These are phyloP conservation scores for Lithohypha guttulata DNA, from an alignment of 2,329 filamentous ascomycete species.

Conservation along the genomic window DNA sequence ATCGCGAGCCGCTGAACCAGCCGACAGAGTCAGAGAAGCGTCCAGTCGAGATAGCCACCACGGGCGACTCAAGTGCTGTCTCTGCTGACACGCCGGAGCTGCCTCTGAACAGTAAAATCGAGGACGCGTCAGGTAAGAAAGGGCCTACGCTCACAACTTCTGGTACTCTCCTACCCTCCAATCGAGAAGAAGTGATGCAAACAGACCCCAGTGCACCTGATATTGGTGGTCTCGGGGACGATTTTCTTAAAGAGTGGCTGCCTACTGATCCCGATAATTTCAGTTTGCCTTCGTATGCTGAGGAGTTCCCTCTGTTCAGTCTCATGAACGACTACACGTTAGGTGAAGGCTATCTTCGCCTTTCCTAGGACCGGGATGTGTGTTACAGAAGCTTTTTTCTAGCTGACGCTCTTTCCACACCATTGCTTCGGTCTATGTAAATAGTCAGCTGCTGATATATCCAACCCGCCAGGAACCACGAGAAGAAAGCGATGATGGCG, in stretches of 20 bases:
- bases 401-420: too few species aligned
- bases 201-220: neutral
- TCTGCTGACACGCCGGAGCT: neutral
- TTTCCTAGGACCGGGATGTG: too few species aligned
- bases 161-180: slow-evolving; percentile 16
- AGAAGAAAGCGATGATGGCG: slow-evolving; percentile 44
- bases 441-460: slow-evolving; percentile 24
- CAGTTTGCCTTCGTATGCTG: slow-evolving; percentile 19
- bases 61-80: neutral
- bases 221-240: neutral
- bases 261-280: slow-evolving; percentile 1
- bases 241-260: neutral
- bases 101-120: neutral
- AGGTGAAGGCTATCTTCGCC: slow-evolving; percentile 4
- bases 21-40: slow-evolving; percentile 1
- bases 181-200: neutral
- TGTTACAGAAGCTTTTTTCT: too few species aligned
- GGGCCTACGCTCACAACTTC: slow-evolving; percentile 22
- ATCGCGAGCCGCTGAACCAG: neutral
- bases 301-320: slow-evolving; percentile 22
- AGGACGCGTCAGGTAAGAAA: slow-evolving; percentile 8
- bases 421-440: neutral
- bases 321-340: slow-evolving; percentile 20
- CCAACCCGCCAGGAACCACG: slow-evolving; percentile 40
- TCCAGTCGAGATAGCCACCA: neutral